These are phyloP conservation scores for Pseudodiploospora longispora DNA, from an alignment of 2,329 filamentous ascomycete genomes.

Conservation along the genomic window DNA sequence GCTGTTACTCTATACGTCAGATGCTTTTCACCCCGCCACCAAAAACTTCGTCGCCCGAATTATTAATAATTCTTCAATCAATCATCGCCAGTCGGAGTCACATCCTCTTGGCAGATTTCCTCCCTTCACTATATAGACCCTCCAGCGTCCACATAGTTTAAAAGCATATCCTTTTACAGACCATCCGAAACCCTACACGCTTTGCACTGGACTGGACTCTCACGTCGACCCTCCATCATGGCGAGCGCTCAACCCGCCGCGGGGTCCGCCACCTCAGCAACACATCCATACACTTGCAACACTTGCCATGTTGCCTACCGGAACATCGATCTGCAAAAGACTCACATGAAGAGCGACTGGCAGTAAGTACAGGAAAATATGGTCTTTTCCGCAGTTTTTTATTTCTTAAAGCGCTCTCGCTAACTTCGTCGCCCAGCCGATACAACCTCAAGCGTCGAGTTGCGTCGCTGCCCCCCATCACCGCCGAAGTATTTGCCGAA, in stretches of 20 bases:
- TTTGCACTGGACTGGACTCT: too few species aligned
- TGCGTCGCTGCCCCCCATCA: conserved; percentile 80
- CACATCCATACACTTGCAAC: conserved; percentile 95
- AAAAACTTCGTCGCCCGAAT: conserved; percentile 17
- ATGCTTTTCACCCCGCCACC: conserved; percentile 15
- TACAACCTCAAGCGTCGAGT: conserved; percentile 96
- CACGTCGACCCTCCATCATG: conserved; percentile 29
- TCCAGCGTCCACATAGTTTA: too few species aligned
- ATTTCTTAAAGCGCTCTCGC: background rate
- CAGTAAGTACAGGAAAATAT: conserved; percentile 56
- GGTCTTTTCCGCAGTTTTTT: too few species aligned
- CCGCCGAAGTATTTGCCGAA: conserved; percentile 88
- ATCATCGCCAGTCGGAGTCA: conserved; percentile 6
- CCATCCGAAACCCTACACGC: too few species aligned
- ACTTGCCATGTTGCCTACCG: conserved; percentile 96
- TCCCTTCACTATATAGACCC: background rate
- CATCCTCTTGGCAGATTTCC: background rate
- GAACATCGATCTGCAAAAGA: conserved; percentile 84
- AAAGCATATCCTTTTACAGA: too few species aligned
- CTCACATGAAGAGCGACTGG: conserved; percentile 98
- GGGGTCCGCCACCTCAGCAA: conserved; percentile 30
- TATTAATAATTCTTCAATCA: conserved; percentile 15
- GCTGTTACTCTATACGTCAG: conserved; percentile 12
- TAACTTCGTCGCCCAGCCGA: conserved; percentile 44
- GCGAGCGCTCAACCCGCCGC: conserved; percentile 29